A percentile compares a stretch with the other conserved stretches of the same genome.
Conservation (phyloP, 345 rosid genomes). For the Moringa oleifera region DNA sequence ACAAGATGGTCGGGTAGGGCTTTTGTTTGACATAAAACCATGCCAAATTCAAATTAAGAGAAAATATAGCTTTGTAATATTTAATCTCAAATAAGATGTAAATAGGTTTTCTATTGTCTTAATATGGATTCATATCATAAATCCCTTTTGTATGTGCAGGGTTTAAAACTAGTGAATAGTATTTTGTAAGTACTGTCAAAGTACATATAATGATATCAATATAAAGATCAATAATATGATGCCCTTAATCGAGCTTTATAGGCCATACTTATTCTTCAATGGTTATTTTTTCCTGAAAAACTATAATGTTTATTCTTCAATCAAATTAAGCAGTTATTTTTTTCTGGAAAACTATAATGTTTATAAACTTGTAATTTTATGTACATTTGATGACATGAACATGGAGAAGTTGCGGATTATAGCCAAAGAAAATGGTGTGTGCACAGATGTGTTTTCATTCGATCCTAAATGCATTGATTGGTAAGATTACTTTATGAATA, state of each 20-base stretch:
- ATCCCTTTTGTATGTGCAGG: too few species aligned
- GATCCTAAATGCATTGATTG: slow-evolving; percentile 58
- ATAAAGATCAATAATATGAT: slow-evolving; percentile 52
- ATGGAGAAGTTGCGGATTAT: slow-evolving; percentile 35
- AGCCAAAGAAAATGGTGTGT: slow-evolving; percentile 25
- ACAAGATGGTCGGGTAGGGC: too few species aligned
- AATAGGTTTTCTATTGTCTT: too few species aligned
- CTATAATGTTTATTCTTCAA: too few species aligned
- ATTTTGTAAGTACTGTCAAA: slow-evolving; percentile 41
- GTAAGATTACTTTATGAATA: slow-evolving; percentile 50
- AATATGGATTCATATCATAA: too few species aligned
- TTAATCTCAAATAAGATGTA: too few species aligned
- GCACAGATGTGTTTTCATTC: slow-evolving; percentile 34
- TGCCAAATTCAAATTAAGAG: too few species aligned
- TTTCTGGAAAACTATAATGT: too few species aligned
- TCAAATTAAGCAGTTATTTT: too few species aligned
- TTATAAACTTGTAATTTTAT: background rate
- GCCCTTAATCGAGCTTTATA: slow-evolving; percentile 65
- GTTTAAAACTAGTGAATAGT: slow-evolving; percentile 39
- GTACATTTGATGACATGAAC: slow-evolving; percentile 68
- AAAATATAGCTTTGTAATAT: too few species aligned
- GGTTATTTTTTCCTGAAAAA: too few species aligned
- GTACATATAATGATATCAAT: slow-evolving; percentile 32
- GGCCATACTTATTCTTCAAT: slow-evolving; percentile 71
- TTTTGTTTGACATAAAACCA: too few species aligned